Evolutionary conservation across 2,329 filamentous ascomycete genomes (phyloP), one percentile per base, ranked within the genome.

Genomic region (Clonostachys sp.): DNA sequence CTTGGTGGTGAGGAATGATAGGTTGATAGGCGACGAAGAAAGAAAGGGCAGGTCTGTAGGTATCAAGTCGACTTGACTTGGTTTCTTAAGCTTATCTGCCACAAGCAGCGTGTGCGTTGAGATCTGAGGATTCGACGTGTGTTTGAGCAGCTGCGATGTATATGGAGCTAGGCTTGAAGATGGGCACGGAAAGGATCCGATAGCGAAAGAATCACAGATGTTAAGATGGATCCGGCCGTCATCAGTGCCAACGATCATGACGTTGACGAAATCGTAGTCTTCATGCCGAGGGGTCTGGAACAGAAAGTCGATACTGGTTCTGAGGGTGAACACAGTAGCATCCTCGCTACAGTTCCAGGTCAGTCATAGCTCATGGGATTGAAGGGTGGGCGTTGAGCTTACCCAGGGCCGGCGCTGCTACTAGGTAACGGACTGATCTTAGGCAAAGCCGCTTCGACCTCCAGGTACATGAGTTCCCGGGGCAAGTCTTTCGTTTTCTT

Each of bases 11-110:
- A 97, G 75, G 5, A 96, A 75, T 30, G 91, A 89, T 3, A 97
- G 72, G 58, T 95, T 89, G 48, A 91, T 81, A 4, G 88, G 88
- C 3, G 84, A 86, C 13, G 84, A 84, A 4, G 84, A 83, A 43
- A 95, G 81, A 59, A 96, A 95, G 1, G 85, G 82, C n/a, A 96
- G 72, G 55, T 95, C 89, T 61, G 95, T 80, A 1, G 87, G 87
- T 0, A 91, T 72, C n/a, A 92, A 67, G 50, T 81, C 60, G 2
- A 71, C 57, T 6, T 70, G 63, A 14, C 63, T 53, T 5, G 64
- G 58, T 13, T 58, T 57, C 8, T 53, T 50, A 6, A 52, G 44
- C 30, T 71, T 63, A 6, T 71, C 64, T 2, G 63, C 60, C 17
- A 87, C 71, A 9, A 95, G 65, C 2, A 96, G 72, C 10, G 83